A percentile compares a stretch with the other conserved stretches of the same genome.
Conservation (phyloP, 345 rosid genomes). For the Angophora floribunda region DNA sequence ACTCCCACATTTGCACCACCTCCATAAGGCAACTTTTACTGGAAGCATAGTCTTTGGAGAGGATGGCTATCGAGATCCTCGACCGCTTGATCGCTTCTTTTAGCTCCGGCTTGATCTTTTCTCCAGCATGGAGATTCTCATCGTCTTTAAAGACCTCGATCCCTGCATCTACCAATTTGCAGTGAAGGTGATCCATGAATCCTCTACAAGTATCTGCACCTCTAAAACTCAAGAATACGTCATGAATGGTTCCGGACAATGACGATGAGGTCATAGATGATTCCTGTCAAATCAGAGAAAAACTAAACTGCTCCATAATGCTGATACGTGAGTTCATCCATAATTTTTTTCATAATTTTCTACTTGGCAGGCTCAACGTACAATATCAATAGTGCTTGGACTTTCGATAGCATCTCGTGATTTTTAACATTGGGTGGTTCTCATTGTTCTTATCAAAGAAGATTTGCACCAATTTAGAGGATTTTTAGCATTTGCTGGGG, state of each 20-base stretch:
- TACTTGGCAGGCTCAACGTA: too few relatives aligned
- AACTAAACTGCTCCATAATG: background rate
- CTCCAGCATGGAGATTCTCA: background rate
- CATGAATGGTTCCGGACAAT: background rate
- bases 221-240: background rate
- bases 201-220: background rate
- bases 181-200: background rate
- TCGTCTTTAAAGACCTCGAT: background rate
- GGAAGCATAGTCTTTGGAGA: background rate
- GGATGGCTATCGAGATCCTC: background rate
- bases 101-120: background rate
- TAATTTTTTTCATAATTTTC: too few relatives aligned
- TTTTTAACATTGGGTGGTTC: too few relatives aligned
- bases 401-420: too few relatives aligned
- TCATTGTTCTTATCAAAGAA: too few relatives aligned
- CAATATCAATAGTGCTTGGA: too few relatives aligned
- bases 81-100: fast-evolving
- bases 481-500: too few relatives aligned
- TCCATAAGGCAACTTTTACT: background rate
- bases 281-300: background rate
- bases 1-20: background rate
- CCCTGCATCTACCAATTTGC: background rate
- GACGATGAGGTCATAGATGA: too few relatives aligned
- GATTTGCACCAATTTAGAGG: too few relatives aligned
- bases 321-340: too few relatives aligned